phyloP scores from a whole-genome alignment of 495 filamentous ascomycete species.

The Penicillium lagena region DNA sequence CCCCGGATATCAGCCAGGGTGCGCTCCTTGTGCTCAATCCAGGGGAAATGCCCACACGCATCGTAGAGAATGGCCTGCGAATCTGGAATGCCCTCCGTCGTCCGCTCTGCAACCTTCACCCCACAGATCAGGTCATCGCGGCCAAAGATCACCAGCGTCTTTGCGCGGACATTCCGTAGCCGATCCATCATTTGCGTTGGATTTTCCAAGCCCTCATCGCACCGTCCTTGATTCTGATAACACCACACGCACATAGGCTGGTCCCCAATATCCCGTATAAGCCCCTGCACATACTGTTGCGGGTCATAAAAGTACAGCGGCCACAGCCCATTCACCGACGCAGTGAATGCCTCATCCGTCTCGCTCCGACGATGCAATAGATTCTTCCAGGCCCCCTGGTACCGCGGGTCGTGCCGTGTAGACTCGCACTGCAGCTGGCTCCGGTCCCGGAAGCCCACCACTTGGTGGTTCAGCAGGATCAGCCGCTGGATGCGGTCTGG shows the following conservation, averaged over 20 bases:
- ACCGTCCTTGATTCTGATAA: constrained; percentile 6
- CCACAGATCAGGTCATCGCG: constrained; percentile 13
- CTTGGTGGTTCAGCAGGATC: constrained; percentile 10
- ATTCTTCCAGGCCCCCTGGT: constrained; percentile 4
- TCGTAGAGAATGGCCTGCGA: constrained; percentile 6
- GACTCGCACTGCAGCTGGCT: background rate
- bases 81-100: constrained; percentile 2
- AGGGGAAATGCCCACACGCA: constrained; percentile 18
- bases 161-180: constrained; percentile 6
- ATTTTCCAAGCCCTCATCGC: constrained; percentile 1
- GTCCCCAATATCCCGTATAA: constrained; percentile 5
- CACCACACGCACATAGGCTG: constrained; percentile 4
- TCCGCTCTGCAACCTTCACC: constrained; percentile 4
- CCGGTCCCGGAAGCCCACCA: constrained; percentile 7
- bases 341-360: constrained; percentile 7
- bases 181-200: constrained; percentile 8
- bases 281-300: background rate
- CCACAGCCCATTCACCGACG: constrained; percentile 6
- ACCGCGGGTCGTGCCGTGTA: constrained; percentile 4
- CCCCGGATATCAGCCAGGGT: constrained; percentile 7
- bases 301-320: constrained; percentile 14
- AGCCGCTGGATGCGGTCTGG: constrained; percentile 9
- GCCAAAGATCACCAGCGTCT: constrained; percentile 14
- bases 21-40: constrained; percentile 13
- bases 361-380: background rate